Percentiles rank a stretch among this genome's conserved stretches.
Evolutionary conservation across 768 basidiomycete genomes (phyloP).

Genomic region (Favolaschia claudopus): DNA sequence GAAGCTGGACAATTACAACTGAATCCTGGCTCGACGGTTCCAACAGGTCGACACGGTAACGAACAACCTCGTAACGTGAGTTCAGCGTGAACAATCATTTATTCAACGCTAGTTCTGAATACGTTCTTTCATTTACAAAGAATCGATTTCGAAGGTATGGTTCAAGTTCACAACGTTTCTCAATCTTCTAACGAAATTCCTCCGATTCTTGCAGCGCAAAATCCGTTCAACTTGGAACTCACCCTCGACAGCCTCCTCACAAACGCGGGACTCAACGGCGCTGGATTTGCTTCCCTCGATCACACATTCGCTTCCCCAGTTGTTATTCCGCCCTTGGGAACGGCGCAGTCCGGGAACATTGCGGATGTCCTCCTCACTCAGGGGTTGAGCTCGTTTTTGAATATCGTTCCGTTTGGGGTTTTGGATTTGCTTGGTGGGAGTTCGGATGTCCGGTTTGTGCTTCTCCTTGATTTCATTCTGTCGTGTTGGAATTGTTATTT

Average conservation of each 20-base stretch:
- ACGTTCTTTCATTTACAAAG: too few species aligned
- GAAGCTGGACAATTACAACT: too few species aligned
- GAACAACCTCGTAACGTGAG: too few species aligned
- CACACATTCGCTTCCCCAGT: slow-evolving; percentile 63
- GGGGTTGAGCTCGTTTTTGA: slow-evolving; percentile 57
- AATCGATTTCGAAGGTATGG: slow-evolving; percentile 46
- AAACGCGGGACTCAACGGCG: slow-evolving; percentile 57
- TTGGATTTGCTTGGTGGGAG: slow-evolving; percentile 57
- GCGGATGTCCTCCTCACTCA: slow-evolving; percentile 62
- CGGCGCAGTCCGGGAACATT: slow-evolving; percentile 66
- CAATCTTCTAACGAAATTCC: not conserved
- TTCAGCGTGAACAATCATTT: slow-evolving; percentile 51
- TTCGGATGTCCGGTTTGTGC: slow-evolving; percentile 45
- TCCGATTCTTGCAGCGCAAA: slow-evolving; percentile 42
- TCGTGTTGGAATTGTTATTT: too few species aligned
- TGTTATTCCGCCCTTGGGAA: slow-evolving; percentile 55
- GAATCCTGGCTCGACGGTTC: too few species aligned
- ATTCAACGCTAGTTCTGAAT: too few species aligned
- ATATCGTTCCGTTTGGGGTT: slow-evolving; percentile 60
- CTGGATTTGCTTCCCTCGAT: slow-evolving; percentile 63
- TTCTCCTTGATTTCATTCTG: not conserved
- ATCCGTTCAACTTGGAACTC: slow-evolving; percentile 52
- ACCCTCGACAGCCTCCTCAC: slow-evolving; percentile 50
- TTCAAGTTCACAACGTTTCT: not conserved
- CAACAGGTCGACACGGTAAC: too few species aligned